Evolutionary conservation across 2,329 filamentous ascomycete genomes (phyloP), one percentile per base, ranked within the genome.

Genomic region (Penicillium freii): DNA sequence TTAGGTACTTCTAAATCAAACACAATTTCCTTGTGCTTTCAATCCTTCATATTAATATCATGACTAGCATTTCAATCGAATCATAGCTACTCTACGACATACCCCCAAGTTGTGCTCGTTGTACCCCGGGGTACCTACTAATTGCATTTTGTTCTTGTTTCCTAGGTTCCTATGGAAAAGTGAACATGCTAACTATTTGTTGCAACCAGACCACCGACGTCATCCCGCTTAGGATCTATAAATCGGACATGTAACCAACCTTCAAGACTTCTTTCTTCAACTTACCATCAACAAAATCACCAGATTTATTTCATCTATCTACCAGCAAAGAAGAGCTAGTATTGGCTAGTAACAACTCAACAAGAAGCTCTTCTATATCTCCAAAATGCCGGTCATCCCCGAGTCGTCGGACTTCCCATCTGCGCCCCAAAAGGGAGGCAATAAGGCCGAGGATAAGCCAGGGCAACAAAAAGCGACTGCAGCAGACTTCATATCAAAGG

Each of bases 401-500:
- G 63, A 71, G 4, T 56, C 69, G 13, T 61, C 63, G n/a, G 63
- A 64, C 43, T 67, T 67, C 49, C 64, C 65, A 29, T 56, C 63
- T n/a, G 56, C 53, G 15, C 53, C 53, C 10, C 49, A 65, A 53
- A 62, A 66, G 46, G 65, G 56, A 51, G 54, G 46, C 50, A 67
- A 59, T 23, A 62, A 66, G 47, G 36, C 50, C 29, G 44, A 59
- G 39, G 61, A 61, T 40, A 63, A 62, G 70, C 31, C 74, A 67
- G 58, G 69, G 63, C 47, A 77, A 75, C 57, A 69, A 50, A 75
- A 75, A 56, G 69, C 75, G 25, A 65, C 66, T 5, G 67, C 69
- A 6, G 52, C 66, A 29, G 71, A 78, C 51, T 62, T 71, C 54
- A 51, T 75, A 21, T 73, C 73, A 13, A 80, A 80, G 62, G 79